Evolutionary conservation across 2,329 filamentous ascomycete species (phyloP).

Genomic region (Aspergillus amoenus): DNA sequence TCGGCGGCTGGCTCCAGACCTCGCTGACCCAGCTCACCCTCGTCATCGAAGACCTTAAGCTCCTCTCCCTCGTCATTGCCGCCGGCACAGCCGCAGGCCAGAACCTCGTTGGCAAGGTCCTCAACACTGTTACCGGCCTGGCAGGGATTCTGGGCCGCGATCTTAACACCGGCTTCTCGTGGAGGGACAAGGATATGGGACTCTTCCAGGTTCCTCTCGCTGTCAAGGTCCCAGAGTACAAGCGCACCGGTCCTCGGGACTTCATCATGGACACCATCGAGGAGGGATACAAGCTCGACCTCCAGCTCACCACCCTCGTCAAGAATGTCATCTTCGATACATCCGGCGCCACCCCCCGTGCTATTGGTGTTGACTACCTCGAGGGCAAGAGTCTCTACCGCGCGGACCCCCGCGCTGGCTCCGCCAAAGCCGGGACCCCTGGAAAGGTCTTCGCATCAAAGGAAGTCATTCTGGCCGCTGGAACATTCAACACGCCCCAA

Average conservation of each 20-base stretch:
- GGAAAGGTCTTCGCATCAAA: constrained; percentile 44
- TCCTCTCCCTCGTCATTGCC: constrained; percentile 53
- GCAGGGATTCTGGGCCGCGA: constrained; percentile 39
- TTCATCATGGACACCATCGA: constrained; percentile 34
- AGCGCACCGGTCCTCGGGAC: constrained; percentile 39
- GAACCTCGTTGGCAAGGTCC: constrained; percentile 41
- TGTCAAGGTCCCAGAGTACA: constrained; percentile 27
- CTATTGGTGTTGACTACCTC: constrained; percentile 52
- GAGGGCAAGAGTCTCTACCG: constrained; percentile 49
- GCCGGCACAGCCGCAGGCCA: constrained; percentile 53
- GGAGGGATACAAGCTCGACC: constrained; percentile 55
- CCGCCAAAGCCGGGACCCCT: not conserved
- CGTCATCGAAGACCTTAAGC: constrained; percentile 53
- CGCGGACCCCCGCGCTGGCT: constrained; percentile 42
- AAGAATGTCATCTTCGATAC: constrained; percentile 49
- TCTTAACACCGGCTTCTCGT: constrained; percentile 49
- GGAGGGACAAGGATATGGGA: constrained; percentile 50
- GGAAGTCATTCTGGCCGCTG: constrained; percentile 50
- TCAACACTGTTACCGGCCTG: constrained; percentile 49
- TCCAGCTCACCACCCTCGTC: constrained; percentile 50
- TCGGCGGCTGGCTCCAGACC: constrained; percentile 27
- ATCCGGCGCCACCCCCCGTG: constrained; percentile 36
- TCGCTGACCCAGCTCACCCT: constrained; percentile 45
- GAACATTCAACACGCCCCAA: constrained; percentile 65
- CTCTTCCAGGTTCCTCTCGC: constrained; percentile 61